Evolutionary conservation across 2,329 filamentous ascomycete species (phyloP), one percentile per base, ranked within the genome.

Genomic region (Akanthomyces muscarius): DNA sequence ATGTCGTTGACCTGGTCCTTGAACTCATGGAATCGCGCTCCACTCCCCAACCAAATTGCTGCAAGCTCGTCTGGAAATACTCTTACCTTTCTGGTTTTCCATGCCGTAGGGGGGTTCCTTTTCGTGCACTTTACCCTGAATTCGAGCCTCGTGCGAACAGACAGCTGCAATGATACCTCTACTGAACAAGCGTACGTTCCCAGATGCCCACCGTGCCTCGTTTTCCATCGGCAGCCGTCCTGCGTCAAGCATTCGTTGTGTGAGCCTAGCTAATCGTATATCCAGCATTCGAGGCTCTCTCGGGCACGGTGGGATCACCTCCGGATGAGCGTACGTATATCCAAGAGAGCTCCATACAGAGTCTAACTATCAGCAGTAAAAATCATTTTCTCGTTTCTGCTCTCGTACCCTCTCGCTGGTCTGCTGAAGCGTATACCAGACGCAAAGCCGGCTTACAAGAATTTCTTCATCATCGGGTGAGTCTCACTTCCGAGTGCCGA

Each of bases 351-450:
- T 30, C 10, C 36, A 25, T 6, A 36, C 23, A 50, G 51, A n/a
- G 6, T 23, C 42, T 57, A 44, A 61, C 47, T 33, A 30, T 60
- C 33, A 62, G 55, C 69, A 97, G 93, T 99, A 69, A 99, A 99
- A 76, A 89, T 98, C 69, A 89, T 97, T 70, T 88, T 88, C 73
- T 92, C 91, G 7, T 96, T 98, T 75, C 82, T 99, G 54, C 76
- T 97, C 45, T 98, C 95, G 13, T 99, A 96, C 72, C 95, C 95
- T 2, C 83, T 99, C 61, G 92, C 95, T 54, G 95, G 84, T 28
- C 75, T 96, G 30, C 83, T 99, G 10, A 99, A 99, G 76, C 86
- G 95, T 60, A 83, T 99, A 23, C 94, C 95, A 38, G 95, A 99
- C 78, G 79, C 85, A 55, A 87, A 89, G 59, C 94, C 94, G 61